Evolutionary conservation across 108 stramenopile genomes (phyloP), one percentile per base, ranked within the genome.

Genomic region (Skeletonema potamos): DNA sequence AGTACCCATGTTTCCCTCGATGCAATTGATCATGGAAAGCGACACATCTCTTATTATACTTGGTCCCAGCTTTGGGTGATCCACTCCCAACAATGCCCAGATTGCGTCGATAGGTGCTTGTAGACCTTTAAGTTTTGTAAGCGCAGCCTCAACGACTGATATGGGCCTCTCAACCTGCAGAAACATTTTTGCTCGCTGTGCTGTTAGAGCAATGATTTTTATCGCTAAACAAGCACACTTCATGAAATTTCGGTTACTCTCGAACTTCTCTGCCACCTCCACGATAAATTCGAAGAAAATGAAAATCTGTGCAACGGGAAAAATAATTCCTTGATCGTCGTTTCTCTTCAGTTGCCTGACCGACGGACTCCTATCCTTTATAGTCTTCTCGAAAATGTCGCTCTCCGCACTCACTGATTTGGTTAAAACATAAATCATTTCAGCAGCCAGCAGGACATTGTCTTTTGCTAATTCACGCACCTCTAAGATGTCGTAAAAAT

Each of bases 61-160:
- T 6, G 58, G 30, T 28, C 15, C 27, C 9, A 70, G 20, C 3
- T 32, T 32, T 41, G 39, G 0, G 4, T 18, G 29, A 15, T 70
- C 22, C 13, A 66, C 27, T 44, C 41, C 44, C 58, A 70, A 30
- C 59, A 70, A 12, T 10, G 55, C 69, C 69, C 69, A 70, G 12
- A 60, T 59, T 17, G 69, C 59, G 17, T 44, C 34, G 39, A 18
- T 20, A 20, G 37, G 17, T 4, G 36, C 62, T 34, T 63, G 36
- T 4, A 39, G 58, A 33, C 59, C 17, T 46, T 59, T 43, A 24
- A 36, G 33, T 8, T 29, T 11, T 3, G 44, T 1, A 10, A 60
- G 58, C 7, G 69, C 58, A n/a, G 46, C 37, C 27, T 51, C n/a
- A 4, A 70, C 44, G 12, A 59, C 39, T 4, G 13, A 15, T 28